Evolutionary conservation across 139 green algal genomes (phyloP), one percentile per base, ranked within the genome.

Genomic region (Ettlia oleoabundans): DNA sequence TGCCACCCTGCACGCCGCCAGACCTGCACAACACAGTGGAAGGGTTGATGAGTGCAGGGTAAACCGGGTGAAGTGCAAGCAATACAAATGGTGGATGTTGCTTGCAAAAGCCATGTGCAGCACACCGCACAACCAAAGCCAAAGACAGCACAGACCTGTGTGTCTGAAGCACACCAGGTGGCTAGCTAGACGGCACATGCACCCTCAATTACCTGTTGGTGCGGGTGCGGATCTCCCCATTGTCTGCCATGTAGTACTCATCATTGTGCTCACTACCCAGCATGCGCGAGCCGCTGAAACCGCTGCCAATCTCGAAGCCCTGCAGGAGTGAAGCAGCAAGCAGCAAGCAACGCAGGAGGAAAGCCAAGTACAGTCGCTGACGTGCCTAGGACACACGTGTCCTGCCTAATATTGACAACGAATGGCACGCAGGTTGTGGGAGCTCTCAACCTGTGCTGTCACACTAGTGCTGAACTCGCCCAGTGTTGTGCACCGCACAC

Each of bases 251-350:
- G 88, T 96, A 98, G 88, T 98, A 99, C 81, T 94, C 91, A 76
- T 99, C 97, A 84, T 99, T 99, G 89, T 99, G 97, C 84, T 98
- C 92, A 62, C 88, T 96, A 37, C 96, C 97, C 37, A 94, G 83
- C 93, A 98, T 98, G 19, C 76, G 53, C 0, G 88, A 88, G 41
- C 96, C 96, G 21, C 67, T 41, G 85, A 99, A 99, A 21, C 97
- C 97, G 74, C 90, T 97, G 75, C 97, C 97, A 80, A 99, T 98
- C 91, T 99, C 96, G 91, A 99, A 98, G 37, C 96, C 96, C 93
- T 97, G 90, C 35, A 33, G 6, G 21, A 8, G n/a, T n/a, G n/a
- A 15, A 33, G 66, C 37, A 32, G n/a, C 15, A 58, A n/a, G n/a
- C n/a, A n/a, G n/a, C n/a, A n/a, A n/a, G n/a, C n/a, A n/a, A n/a